phyloP scores from a whole-genome alignment of 495 filamentous ascomycete species.

The Penicillium angulare region DNA sequence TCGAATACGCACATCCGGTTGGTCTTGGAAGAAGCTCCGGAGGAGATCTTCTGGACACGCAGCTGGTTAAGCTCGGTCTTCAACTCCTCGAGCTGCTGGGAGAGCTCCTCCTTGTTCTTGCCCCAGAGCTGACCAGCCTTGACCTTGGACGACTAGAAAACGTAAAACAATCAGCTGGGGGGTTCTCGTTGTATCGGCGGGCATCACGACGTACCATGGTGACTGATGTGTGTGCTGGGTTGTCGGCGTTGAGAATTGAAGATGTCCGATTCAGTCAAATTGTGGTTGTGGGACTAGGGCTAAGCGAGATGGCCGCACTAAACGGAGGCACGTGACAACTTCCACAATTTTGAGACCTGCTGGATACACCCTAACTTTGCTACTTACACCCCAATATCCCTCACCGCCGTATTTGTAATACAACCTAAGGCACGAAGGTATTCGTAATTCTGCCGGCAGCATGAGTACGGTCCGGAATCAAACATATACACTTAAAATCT shows the following conservation, averaged over 20 bases:
- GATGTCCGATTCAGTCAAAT: conserved; percentile 43
- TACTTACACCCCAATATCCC: too few species aligned
- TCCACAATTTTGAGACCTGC: too few species aligned
- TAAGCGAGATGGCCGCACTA: conserved; percentile 42
- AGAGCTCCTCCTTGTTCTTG: conserved; percentile 97
- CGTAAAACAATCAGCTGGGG: conserved; percentile 21
- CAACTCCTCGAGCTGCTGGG: conserved; percentile 87
- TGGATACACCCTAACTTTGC: too few species aligned
- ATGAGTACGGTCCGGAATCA: too few species aligned
- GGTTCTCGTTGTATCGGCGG: conserved; percentile 1
- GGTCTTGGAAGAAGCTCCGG: conserved; percentile 87
- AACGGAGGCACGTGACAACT: conserved; percentile 38
- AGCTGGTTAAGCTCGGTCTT: conserved; percentile 93
- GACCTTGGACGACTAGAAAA: conserved; percentile 80
- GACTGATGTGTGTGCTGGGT: conserved; percentile 46
- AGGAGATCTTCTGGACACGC: conserved; percentile 95
- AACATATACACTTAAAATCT: too few species aligned
- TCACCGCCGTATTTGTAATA: too few species aligned
- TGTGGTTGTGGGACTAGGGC: conserved; percentile 56
- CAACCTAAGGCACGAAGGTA: too few species aligned
- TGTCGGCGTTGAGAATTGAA: conserved; percentile 53
- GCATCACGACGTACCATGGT: conserved; percentile 45
- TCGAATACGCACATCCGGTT: conserved; percentile 83
- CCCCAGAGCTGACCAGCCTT: conserved; percentile 94
- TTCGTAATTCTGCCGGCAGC: too few species aligned